Evolutionary conservation across 108 stramenopile genomes (phyloP), one percentile per base, ranked within the genome.

Genomic region (Skeletonema grethae): DNA sequence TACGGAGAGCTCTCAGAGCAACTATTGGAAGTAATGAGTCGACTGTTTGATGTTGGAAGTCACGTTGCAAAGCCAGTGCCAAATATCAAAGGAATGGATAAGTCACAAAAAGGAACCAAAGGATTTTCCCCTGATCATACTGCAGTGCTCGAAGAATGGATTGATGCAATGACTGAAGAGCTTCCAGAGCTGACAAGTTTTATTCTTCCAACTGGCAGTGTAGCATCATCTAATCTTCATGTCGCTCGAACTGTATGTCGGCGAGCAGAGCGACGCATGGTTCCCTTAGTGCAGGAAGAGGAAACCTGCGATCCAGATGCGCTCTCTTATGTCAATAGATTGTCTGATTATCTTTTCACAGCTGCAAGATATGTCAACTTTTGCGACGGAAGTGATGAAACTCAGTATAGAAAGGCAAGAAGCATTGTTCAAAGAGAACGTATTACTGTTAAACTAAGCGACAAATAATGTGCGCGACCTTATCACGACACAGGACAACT

Each of bases 261-360:
- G 35, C 83, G 95, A 20, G 91, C 95, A 38, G 95, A 96, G 73
- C 83, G 95, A 48, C 61, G 83, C 11, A 67, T 88, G 70, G 77
- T 88, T 29, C 77, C 80, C 2, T 57, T 88, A 25, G 84, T 87
- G 4, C 63, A 74, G 43, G 60, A 79, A 18, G 68, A 68, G 18
- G 75, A 57, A 39, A 72, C 77, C 3, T 88, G 85, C 60, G 90
- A 94, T 72, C 89, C 90, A 9, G 82, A 80, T 45, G 86, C 87
- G 9, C 53, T 91, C 66, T 50, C 80, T 39, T 94, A 94, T 76
- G 63, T 94, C 57, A 94, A 94, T 82, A 87, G 93, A 36, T 71
- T 94, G 55, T 90, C 89, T 10, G 93, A 94, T 76, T 91, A 86
- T 67, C 85, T 94, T 67, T 94, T 94, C 71, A 85, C 89, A 55